Evolutionary conservation across 2,329 filamentous ascomycete species (phyloP).

Genomic region (Myriosclerotinia curreyana): DNA sequence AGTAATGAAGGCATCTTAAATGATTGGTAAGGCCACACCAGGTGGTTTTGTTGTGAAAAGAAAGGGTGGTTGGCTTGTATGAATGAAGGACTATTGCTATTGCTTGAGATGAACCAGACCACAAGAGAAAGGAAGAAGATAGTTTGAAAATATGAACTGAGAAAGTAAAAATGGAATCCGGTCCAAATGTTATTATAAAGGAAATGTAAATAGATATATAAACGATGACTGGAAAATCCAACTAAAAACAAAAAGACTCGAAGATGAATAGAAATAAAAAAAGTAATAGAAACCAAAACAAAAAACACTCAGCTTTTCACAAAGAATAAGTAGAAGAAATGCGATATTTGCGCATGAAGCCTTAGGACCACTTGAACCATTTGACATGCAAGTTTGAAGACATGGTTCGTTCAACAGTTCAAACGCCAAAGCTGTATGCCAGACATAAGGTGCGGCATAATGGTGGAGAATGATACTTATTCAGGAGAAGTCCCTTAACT

Average conservation of each 20-base stretch:
- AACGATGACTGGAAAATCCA: conserved; percentile 28
- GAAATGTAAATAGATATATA: conserved; percentile 28
- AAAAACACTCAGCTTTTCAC: conserved; percentile 31
- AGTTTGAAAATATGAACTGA: background rate
- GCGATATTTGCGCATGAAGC: conserved; percentile 33
- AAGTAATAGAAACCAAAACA: conserved; percentile 24
- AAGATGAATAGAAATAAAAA: conserved; percentile 11
- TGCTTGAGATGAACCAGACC: conserved; percentile 25
- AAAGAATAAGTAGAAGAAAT: conserved; percentile 18
- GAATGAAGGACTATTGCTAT: conserved; percentile 29
- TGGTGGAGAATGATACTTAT: conserved; percentile 29
- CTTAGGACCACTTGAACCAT: conserved; percentile 26
- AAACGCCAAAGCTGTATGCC: conserved; percentile 33
- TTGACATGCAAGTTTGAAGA: conserved; percentile 30
- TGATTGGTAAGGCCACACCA: conserved; percentile 22
- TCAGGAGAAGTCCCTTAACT: conserved; percentile 28
- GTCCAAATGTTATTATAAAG: conserved; percentile 29
- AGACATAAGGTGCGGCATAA: conserved; percentile 36
- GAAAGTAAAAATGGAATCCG: conserved; percentile 28
- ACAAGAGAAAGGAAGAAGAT: conserved; percentile 22
- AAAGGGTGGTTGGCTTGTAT: conserved; percentile 18
- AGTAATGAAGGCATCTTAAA: conserved; percentile 38
- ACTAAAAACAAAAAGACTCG: conserved; percentile 25
- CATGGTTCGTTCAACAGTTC: conserved; percentile 23
- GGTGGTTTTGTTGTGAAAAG: conserved; percentile 20